Base-by-base conservation (phyloP, 2,329 filamentous ascomycete species). In the Pleoardoris graminearum region DNA sequence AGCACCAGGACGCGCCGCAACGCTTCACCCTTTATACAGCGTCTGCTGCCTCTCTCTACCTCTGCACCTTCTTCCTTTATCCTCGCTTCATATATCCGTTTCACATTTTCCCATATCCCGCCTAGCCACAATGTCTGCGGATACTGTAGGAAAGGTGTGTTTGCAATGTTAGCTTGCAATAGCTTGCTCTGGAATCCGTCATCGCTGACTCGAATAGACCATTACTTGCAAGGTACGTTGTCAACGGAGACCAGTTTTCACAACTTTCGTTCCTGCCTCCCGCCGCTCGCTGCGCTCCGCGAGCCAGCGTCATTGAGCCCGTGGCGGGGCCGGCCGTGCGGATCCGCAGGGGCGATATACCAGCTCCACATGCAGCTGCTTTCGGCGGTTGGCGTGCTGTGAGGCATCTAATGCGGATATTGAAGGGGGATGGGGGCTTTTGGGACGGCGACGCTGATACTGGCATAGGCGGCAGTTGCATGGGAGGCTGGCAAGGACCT, bases 401-500 rank as follows among this genome's bases (percentile, higher is more conserved):
- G n/a, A n/a, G n/a, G n/a, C 21, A 35, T 11, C 23, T 32, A 53
- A 36, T 47, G 44, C 51, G 53, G 48, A 49, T 51, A 19, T 36
- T 25, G 39, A 46, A 51, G 54, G 55, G 47, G 39, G 29, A 33
- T 36, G 22, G 16, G 50, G 14, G 7, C 1, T 42, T 3, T 3
- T 30, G 39, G n/a, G 25, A 17, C 19, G 17, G 8, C 11, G 38
- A 36, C 16, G 51, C 63, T 70, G 55, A 68, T 53, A 37, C 0
- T n/a, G 43, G 36, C 46, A 59, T 63, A 86, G 88, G 94, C 94
- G 63, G 94, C 94, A 69, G 89, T 99, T 60, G 94, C 94, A 75
- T 99, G 94, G 94, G 93, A 92, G 77, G 91, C 94, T 42, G 92
- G 89, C 73, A 90, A 96, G 80, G 87, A 90, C 63, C 84, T 99